Percentiles rank a stretch among this genome's conserved stretches.
phyloP scores from a whole-genome alignment of 306 rosid species.

The Cicer cuneatum region DNA sequence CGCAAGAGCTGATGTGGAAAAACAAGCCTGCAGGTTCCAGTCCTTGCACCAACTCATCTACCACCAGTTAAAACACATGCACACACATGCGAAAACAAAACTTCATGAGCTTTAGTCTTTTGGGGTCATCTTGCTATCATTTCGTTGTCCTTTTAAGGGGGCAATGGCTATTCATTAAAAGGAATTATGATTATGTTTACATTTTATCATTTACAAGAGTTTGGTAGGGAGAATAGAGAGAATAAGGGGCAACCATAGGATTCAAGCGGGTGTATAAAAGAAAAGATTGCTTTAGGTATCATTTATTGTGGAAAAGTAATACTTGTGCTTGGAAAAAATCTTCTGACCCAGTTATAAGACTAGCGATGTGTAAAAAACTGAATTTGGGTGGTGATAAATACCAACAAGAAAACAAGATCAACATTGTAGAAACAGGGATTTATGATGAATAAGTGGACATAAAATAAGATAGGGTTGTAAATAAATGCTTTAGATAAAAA shows the following conservation, averaged over 20 bases:
- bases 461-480: neutral
- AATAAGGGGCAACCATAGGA: neutral
- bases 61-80: neutral
- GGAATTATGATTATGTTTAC: neutral
- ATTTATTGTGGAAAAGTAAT: neutral
- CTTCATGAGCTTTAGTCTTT: neutral
- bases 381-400: constrained; percentile 20
- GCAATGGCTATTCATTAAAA: neutral
- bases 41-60: constrained; percentile 30
- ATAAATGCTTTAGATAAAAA: neutral
- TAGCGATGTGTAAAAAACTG: neutral
- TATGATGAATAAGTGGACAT: neutral
- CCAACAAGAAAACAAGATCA: neutral
- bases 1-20: constrained; percentile 89
- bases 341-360: neutral
- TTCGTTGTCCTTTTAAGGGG: neutral
- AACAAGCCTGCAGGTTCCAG: constrained; percentile 77
- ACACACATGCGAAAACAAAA: neutral
- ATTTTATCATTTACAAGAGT: constrained; percentile 13
- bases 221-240: neutral
- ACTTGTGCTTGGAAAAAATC: neutral
- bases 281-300: neutral
- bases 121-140: constrained; percentile 8
- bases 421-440: neutral
- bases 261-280: neutral